Percentiles rank a stretch among this genome's conserved stretches.
phyloP scores from a whole-genome alignment of 768 basidiomycete species.

The Russula emetica region DNA sequence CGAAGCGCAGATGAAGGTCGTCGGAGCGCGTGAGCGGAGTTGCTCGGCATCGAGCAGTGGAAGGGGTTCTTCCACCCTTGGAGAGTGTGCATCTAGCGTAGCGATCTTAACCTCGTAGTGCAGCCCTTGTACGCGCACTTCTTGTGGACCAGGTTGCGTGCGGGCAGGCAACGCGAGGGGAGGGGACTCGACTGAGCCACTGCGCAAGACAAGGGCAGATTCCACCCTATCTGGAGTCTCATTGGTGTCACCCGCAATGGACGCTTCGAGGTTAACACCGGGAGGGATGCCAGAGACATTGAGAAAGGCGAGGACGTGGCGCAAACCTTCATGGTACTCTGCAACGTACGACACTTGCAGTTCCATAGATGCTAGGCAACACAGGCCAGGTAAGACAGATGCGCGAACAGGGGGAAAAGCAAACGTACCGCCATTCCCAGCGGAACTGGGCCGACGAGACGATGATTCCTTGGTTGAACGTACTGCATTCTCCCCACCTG shows the following conservation, averaged over 20 bases:
- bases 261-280: conserved; percentile 57
- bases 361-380: conserved; percentile 6
- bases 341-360: conserved; percentile 51
- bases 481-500: conserved; percentile 27
- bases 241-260: conserved; percentile 50
- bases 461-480: conserved; percentile 23
- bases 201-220: conserved; percentile 52
- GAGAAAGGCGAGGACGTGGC: conserved; percentile 73
- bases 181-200: conserved; percentile 51
- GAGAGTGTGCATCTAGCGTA: conserved; percentile 30
- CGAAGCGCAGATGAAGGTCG: conserved; percentile 69
- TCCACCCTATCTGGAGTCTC: conserved; percentile 14
- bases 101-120: conserved; percentile 73
- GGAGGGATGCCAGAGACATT: conserved; percentile 48
- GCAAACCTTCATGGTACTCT: conserved; percentile 84
- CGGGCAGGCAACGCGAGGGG: conserved; percentile 55
- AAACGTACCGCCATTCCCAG: conserved; percentile 30
- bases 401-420: background rate
- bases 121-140: conserved; percentile 47
- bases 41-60: conserved; percentile 70
- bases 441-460: conserved; percentile 32
- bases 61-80: conserved; percentile 30
- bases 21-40: conserved; percentile 50
- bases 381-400: background rate
- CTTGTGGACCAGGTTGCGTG: conserved; percentile 56